phyloP scores from a whole-genome alignment of 768 basidiomycete species.

The Amanita jacksonii region DNA sequence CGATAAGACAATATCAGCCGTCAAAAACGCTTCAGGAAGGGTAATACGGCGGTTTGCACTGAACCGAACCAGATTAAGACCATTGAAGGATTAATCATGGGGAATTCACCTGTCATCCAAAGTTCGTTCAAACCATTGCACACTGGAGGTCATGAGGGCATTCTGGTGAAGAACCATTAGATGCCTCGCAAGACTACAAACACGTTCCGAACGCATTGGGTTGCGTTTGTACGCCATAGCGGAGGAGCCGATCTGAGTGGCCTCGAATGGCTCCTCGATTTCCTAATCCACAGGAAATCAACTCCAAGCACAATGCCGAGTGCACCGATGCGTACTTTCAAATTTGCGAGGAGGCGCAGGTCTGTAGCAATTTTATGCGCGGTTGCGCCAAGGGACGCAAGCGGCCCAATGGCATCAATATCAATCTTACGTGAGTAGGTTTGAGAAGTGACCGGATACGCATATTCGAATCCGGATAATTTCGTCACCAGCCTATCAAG shows the following conservation, averaged over 20 bases:
- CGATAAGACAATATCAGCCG: constrained; percentile 92
- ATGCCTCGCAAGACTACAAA: constrained; percentile 94
- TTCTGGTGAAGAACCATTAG: constrained; percentile 96
- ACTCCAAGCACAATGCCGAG: not conserved
- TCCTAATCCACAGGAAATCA: constrained; percentile 40
- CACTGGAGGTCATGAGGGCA: constrained; percentile 86
- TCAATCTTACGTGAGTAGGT: constrained; percentile 99
- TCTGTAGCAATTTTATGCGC: constrained; percentile 98
- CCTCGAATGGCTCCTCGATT: constrained; percentile 98
- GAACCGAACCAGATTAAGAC: not conserved
- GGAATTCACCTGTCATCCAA: constrained; percentile 79
- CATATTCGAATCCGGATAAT: constrained; percentile 86
- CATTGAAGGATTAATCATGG: no score
- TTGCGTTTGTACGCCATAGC: constrained; percentile 99
- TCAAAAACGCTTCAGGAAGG: constrained; percentile 93
- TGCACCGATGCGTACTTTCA: constrained; percentile 47
- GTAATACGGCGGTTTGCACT: constrained; percentile 96
- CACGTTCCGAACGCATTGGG: constrained; percentile 97
- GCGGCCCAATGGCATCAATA: constrained; percentile 80
- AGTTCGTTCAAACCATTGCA: constrained; percentile 98
- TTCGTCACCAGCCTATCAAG: constrained; percentile 86
- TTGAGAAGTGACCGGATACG: constrained; percentile 97
- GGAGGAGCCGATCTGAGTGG: constrained; percentile 94
- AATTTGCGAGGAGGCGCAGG: constrained; percentile 84
- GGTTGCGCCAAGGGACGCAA: constrained; percentile 87